These are phyloP conservation scores for Globisporangium cederbergense DNA, from an alignment of 352 stramenopile genomes.

Conservation along the genomic window DNA sequence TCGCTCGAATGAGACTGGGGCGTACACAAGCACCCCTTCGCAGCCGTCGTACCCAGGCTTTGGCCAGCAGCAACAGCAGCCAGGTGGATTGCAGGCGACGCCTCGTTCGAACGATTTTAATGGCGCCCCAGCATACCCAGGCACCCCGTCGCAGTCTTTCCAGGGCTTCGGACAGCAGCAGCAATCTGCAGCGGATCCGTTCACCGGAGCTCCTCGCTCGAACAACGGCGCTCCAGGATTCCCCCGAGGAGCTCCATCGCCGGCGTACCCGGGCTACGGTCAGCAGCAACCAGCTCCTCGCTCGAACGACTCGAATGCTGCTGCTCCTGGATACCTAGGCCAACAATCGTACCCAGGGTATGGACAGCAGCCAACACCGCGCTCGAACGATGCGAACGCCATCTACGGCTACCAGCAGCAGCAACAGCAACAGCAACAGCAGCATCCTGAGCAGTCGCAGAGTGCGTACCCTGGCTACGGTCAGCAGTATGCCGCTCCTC, in stretches of 20 bases:
- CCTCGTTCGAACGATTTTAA: conserved; percentile 25
- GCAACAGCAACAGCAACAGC: background rate
- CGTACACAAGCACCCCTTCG: conserved; percentile 16
- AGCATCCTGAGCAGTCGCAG: background rate
- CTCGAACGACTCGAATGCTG: conserved; percentile 17
- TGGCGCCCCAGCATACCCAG: conserved; percentile 23
- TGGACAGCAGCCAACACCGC: conserved; percentile 10
- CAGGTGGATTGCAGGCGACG: conserved; percentile 10
- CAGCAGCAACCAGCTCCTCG: conserved; percentile 13
- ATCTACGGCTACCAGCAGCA: conserved; percentile 1
- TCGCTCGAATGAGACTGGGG: conserved; percentile 14
- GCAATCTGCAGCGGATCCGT: conserved; percentile 3
- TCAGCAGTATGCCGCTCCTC: conserved; percentile 8
- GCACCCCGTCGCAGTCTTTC: conserved; percentile 21
- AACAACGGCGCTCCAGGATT: conserved; percentile 5
- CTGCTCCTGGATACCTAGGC: conserved; percentile 21
- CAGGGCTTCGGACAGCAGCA: conserved; percentile 14
- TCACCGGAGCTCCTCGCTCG: conserved; percentile 11
- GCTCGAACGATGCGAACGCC: conserved; percentile 7
- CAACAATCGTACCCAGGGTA: conserved; percentile 11
- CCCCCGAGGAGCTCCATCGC: conserved; percentile 2
- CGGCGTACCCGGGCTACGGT: conserved; percentile 7
- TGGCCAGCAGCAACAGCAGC: conserved; percentile 4
- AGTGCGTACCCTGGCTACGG: conserved; percentile 6
- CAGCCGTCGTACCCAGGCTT: conserved; percentile 7